phyloP scores from a whole-genome alignment of 306 rosid species.

The Abrus pulchellus region DNA sequence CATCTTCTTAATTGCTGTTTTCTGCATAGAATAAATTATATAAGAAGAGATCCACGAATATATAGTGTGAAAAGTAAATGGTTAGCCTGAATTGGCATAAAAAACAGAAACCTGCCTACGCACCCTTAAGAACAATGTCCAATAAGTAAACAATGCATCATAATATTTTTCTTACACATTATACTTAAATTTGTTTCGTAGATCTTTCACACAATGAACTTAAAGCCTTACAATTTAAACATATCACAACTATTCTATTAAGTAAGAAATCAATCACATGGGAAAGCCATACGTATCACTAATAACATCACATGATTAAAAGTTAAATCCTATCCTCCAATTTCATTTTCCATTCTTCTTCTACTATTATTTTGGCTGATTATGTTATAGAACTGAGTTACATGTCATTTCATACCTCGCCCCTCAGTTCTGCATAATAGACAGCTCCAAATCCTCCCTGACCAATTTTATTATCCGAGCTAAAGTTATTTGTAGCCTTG shows the following conservation, averaged over 20 bases:
- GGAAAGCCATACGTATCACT: background rate
- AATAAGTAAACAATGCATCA: background rate
- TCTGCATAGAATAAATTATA: constrained; percentile 56
- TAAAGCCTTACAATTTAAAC: background rate
- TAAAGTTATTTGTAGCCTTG: constrained; percentile 78
- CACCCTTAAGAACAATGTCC: background rate
- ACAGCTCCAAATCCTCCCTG: constrained; percentile 94
- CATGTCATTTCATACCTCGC: constrained; percentile 67
- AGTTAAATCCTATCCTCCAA: background rate
- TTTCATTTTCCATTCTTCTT: constrained; percentile 2
- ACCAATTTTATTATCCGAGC: constrained; percentile 79
- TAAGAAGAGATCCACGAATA: constrained; percentile 19
- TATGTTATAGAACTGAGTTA: constrained; percentile 4
- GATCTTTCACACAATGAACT: background rate
- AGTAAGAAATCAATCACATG: background rate
- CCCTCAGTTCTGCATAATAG: constrained; percentile 89
- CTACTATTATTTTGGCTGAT: background rate
- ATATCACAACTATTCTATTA: background rate
- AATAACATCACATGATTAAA: background rate
- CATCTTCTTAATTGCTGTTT: constrained; percentile 66
- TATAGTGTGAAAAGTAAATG: background rate
- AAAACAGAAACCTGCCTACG: background rate
- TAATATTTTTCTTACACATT: background rate
- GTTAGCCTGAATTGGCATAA: background rate
- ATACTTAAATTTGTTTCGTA: background rate